Conservation (phyloP, 192 early-diverging fungal species). For the Coemansia sp. region DNA sequence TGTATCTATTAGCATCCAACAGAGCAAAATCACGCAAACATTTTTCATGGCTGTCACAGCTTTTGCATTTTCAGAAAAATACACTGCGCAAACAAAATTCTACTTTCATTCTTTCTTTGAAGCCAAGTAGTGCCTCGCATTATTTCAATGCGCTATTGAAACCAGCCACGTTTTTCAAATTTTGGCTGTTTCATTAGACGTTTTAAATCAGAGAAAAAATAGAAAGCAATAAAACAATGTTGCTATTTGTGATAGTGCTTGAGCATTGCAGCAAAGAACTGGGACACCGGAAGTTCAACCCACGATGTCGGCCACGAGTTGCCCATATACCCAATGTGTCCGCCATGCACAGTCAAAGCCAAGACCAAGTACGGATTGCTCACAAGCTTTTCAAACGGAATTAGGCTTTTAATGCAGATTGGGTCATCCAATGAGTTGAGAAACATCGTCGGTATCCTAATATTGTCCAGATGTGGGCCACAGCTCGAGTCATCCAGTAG, state of each 20-base stretch:
- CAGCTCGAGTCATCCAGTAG: conserved; percentile 73
- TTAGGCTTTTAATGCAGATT: conserved; percentile 64
- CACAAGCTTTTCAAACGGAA: conserved; percentile 72
- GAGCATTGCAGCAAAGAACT: conserved; percentile 47
- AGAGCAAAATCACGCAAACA: not conserved
- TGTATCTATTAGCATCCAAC: not conserved
- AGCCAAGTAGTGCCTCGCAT: not conserved
- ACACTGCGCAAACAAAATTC: not conserved
- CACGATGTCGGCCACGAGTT: conserved; percentile 44
- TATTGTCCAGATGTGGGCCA: conserved; percentile 57
- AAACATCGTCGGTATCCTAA: conserved; percentile 79
- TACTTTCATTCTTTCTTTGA: not conserved
- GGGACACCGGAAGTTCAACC: conserved; percentile 47
- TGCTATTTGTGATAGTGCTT: conserved; percentile 17
- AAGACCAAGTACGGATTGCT: conserved; percentile 80
- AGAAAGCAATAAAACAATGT: not conserved
- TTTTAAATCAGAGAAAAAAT: not conserved
- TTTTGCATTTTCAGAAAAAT: not conserved
- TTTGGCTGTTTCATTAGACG: not conserved
- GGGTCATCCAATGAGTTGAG: conserved; percentile 90
- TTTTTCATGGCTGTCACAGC: not conserved
- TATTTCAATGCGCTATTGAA: not conserved
- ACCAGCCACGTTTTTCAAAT: not conserved
- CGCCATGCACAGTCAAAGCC: conserved; percentile 77
- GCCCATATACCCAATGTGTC: conserved; percentile 81